Conservation (phyloP, 1,284 basidiomycete genomes). For the Pyrrhoderma noxium region DNA sequence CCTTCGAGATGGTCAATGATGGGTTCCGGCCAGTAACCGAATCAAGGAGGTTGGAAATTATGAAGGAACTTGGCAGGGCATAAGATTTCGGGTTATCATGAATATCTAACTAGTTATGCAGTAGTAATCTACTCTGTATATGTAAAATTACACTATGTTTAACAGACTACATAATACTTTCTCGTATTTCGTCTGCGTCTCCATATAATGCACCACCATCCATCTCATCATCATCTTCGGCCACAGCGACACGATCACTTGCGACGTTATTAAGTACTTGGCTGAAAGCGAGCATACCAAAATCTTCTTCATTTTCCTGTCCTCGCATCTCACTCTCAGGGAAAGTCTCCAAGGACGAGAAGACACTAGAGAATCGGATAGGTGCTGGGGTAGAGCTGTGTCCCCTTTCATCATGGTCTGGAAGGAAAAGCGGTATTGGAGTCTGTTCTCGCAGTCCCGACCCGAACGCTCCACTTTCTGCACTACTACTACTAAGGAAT, state of each 20-base stretch:
- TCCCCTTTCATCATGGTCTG: conserved; percentile 42
- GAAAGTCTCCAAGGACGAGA: conserved; percentile 12
- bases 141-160: too few species aligned
- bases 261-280: conserved; percentile 52
- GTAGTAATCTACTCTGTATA: conserved; percentile 16
- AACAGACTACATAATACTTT: conserved; percentile 40
- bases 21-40: conserved; percentile 66
- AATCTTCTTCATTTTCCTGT: conserved; percentile 37
- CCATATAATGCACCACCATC: conserved; percentile 68
- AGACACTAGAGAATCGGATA: conserved; percentile 11
- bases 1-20: conserved; percentile 70
- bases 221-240: conserved; percentile 62
- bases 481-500: too few species aligned
- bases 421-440: conserved; percentile 58
- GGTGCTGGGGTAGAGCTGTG: conserved; percentile 27
- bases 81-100: conserved; percentile 27
- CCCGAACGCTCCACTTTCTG: too few species aligned
- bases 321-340: conserved; percentile 26
- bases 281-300: conserved; percentile 65
- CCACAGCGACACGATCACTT: conserved; percentile 45
- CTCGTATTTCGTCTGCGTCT: conserved; percentile 68
- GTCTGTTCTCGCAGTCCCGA: conserved; percentile 34
- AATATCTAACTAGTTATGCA: too few species aligned
- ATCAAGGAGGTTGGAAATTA: conserved; percentile 55
- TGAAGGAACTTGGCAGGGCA: conserved; percentile 67